These are phyloP conservation scores for Scheffersomyces stipitis DNA, from an alignment of 805 yeast genomes.

Conservation along the genomic window DNA sequence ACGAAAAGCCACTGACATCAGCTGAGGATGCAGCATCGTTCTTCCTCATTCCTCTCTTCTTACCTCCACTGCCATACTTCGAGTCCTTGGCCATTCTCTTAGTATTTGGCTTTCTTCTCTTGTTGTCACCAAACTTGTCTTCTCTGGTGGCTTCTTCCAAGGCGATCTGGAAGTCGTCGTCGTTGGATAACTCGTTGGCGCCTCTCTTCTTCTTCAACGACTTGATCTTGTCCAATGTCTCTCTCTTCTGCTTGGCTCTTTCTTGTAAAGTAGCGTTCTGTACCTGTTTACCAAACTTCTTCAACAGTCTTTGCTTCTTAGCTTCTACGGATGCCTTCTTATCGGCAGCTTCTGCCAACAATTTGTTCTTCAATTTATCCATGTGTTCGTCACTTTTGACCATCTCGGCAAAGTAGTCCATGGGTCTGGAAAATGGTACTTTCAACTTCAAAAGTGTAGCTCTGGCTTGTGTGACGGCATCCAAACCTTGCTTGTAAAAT, in stretches of 20 bases:
- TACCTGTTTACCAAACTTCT: slow-evolving; percentile 97
- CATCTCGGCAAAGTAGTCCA: slow-evolving; percentile 98
- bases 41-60: slow-evolving; percentile 68
- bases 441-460: slow-evolving; percentile 62
- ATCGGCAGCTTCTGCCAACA: slow-evolving; percentile 74
- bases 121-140: slow-evolving; percentile 36
- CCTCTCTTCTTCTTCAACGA: slow-evolving; percentile 87
- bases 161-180: slow-evolving; percentile 82
- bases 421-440: slow-evolving; percentile 89
- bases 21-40: slow-evolving; percentile 72
- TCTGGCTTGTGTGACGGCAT: slow-evolving; percentile 76
- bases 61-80: slow-evolving; percentile 77
- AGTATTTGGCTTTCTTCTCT: slow-evolving; percentile 57
- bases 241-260: slow-evolving; percentile 90
- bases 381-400: slow-evolving; percentile 96
- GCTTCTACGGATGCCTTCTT: slow-evolving; percentile 93
- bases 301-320: slow-evolving; percentile 87
- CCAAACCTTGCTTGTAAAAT: slow-evolving; percentile 90
- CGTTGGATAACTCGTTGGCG: slow-evolving; percentile 65
- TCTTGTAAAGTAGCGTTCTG: slow-evolving; percentile 91
- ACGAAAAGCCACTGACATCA: slow-evolving; percentile 61
- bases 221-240: slow-evolving; percentile 85
- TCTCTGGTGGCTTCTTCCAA: slow-evolving; percentile 82
- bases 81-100: slow-evolving; percentile 71
- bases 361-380: slow-evolving; percentile 84